Evolutionary conservation across 169 alveolate species (phyloP), one percentile per base, ranked within the genome.

Genomic region (Plasmodium knowlesi): DNA sequence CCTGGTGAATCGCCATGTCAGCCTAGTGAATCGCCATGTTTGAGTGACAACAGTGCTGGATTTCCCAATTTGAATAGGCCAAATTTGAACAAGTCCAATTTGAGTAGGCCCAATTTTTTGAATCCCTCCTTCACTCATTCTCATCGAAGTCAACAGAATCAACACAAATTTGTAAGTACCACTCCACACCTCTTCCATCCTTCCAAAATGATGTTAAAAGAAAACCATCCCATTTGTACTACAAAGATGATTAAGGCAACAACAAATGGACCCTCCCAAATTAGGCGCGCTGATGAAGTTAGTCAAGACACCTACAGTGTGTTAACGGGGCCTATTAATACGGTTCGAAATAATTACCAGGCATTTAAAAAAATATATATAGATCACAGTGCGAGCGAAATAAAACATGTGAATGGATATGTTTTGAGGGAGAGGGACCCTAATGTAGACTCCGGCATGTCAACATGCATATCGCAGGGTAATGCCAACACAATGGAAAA

Each of bases 341-440:
- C 53, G 16, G 0, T 14, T 14, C 19, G 22, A 19, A 39, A n/a
- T 78, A 39, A 12, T n/a, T 6, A 39, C 10, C 84, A 78, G 41
- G 30, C 28, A 25, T 39, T 78, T 37, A 78, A 78, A 78, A 78
- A 78, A 78, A 78, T 78, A 78, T 78, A 78, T 41, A 78, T 78
- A 78, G 84, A 81, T 54, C 50, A 81, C 70, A 81, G 67, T 54
- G 12, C 19, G 84, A 39, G 43, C 67, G 54, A 78, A 19, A n/a
- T 37, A 37, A 37, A 78, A n/a, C 19, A 39, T 14, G 28, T 16
- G n/a, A 41, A 78, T 30, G 16, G 61, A 1, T 39, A 78, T 37
- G 53, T 34, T n/a, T 25, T 19, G 41, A 30, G 41, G 16, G 70
- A 28, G 67, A 28, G 50, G 73, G 32, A 16, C 12, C 74, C 74